A percentile compares a stretch with the other conserved stretches of the same genome.
These are phyloP conservation scores for Sporothrix pseudoabietina DNA, from an alignment of 2,329 filamentous ascomycete species.

Conservation along the genomic window DNA sequence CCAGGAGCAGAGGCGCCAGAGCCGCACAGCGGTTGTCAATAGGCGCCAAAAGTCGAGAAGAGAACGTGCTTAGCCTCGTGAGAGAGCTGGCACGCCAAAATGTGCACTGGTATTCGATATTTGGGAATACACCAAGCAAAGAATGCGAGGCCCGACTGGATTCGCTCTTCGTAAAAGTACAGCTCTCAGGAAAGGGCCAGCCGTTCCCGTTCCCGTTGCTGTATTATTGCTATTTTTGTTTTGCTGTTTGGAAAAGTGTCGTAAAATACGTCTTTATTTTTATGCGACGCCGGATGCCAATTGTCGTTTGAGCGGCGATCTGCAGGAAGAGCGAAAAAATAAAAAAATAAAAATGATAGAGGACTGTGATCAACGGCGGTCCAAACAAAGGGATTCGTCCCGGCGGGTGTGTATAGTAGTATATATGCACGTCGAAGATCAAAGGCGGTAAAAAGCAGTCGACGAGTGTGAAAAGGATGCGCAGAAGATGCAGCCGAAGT, in stretches of 20 bases:
- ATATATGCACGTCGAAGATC: conserved; percentile 24
- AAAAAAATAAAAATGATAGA: no score
- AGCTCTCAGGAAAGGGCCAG: conserved; percentile 13
- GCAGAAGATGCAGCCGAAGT: conserved; percentile 13
- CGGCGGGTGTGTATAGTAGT: conserved; percentile 21
- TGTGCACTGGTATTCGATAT: conserved; percentile 17
- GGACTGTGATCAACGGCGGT: conserved; percentile 3
- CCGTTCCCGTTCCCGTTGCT: conserved; percentile 12
- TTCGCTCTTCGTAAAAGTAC: background rate
- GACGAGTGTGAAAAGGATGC: background rate
- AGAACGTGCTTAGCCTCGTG: background rate
- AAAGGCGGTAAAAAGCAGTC: background rate
- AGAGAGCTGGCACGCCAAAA: conserved; percentile 10
- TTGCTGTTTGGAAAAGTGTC: conserved; percentile 12
- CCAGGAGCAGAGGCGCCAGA: background rate
- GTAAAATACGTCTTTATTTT: background rate
- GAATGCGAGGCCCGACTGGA: conserved; percentile 2
- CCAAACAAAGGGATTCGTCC: conserved; percentile 13
- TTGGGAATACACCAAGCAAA: background rate
- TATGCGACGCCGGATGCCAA: conserved; percentile 19
- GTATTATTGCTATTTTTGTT: background rate
- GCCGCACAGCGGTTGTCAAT: conserved; percentile 12
- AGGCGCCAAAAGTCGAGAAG: background rate
- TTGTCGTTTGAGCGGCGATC: conserved; percentile 21
- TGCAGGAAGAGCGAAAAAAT: background rate